These are phyloP conservation scores for Thelephora terrestris DNA, from an alignment of 1,284 basidiomycete species.

Conservation along the genomic window DNA sequence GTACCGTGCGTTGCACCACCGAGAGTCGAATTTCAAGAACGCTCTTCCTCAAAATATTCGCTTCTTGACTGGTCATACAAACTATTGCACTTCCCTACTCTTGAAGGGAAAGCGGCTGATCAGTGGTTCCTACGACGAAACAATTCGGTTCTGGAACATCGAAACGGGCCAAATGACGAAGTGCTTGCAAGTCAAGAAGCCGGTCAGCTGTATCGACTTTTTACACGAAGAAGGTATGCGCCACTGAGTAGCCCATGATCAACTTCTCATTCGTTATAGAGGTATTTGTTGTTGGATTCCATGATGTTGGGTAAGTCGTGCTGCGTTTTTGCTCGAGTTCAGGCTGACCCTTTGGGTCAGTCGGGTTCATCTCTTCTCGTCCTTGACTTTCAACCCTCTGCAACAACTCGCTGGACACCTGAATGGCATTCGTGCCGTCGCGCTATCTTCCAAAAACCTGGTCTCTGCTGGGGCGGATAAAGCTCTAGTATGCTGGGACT, in stretches of 20 bases:
- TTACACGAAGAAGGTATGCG: slow-evolving; percentile 62
- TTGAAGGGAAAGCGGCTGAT: slow-evolving; percentile 73
- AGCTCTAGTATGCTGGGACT: slow-evolving; percentile 89
- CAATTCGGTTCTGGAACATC: slow-evolving; percentile 82
- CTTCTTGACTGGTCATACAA: slow-evolving; percentile 77
- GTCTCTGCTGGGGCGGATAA: slow-evolving; percentile 85
- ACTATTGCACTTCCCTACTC: slow-evolving; percentile 80
- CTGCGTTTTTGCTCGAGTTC: not conserved
- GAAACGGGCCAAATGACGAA: slow-evolving; percentile 74
- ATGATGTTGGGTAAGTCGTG: slow-evolving; percentile 71
- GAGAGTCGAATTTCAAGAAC: slow-evolving; percentile 77
- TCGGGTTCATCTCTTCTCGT: slow-evolving; percentile 74
- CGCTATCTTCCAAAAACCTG: slow-evolving; percentile 74
- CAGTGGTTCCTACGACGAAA: slow-evolving; percentile 86
- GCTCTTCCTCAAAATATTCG: slow-evolving; percentile 68
- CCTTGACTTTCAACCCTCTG: slow-evolving; percentile 67
- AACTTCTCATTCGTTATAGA: slow-evolving; percentile 29
- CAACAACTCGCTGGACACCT: slow-evolving; percentile 80
- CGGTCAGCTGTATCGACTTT: slow-evolving; percentile 86
- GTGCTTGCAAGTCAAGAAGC: slow-evolving; percentile 73
- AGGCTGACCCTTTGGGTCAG: slow-evolving; percentile 24
- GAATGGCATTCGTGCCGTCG: slow-evolving; percentile 79
- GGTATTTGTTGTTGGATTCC: slow-evolving; percentile 86
- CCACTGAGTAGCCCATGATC: not conserved
- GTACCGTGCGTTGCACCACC: slow-evolving; percentile 74